These are phyloP conservation scores for Trichopus zeylanicus DNA, from an alignment of 116 monocot species.

Conservation along the genomic window DNA sequence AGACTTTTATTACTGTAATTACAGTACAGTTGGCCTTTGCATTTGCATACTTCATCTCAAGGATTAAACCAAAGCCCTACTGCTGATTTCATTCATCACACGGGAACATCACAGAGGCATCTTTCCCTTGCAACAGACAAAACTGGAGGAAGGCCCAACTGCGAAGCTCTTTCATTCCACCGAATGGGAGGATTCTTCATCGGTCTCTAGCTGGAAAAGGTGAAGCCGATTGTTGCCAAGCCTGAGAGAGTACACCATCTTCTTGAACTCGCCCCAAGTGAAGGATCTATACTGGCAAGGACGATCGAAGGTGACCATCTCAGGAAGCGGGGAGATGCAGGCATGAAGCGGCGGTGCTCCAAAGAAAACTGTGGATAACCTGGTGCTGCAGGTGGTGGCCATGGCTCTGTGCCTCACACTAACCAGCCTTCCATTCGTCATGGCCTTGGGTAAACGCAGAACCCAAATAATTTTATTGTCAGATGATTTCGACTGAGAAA, in stretches of 20 bases:
- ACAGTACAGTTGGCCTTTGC: too few relatives aligned
- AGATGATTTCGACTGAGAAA: too few relatives aligned
- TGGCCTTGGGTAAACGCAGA: conserved; percentile 29
- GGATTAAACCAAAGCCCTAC: too few relatives aligned
- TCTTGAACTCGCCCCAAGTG: conserved; percentile 95
- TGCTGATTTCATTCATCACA: too few relatives aligned
- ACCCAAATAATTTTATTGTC: neutral
- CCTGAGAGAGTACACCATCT: conserved; percentile 64
- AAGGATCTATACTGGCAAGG: conserved; percentile 53
- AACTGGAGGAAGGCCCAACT: too few relatives aligned
- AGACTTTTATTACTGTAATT: too few relatives aligned
- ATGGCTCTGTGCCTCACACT: conserved; percentile 88
- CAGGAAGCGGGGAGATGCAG: conserved; percentile 56
- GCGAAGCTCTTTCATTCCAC: too few relatives aligned
- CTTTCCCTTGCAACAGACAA: too few relatives aligned
- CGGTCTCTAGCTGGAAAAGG: conserved; percentile 20
- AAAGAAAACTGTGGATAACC: conserved; percentile 75
- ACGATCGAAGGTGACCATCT: conserved; percentile 30
- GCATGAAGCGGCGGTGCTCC: conserved; percentile 49
- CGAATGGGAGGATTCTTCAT: too few relatives aligned
- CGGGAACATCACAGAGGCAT: too few relatives aligned
- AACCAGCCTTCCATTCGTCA: conserved; percentile 83
- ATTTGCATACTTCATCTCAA: too few relatives aligned
- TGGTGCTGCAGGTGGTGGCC: conserved; percentile 30
- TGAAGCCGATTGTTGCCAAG: conserved; percentile 65